Evolutionary conservation across 2,329 filamentous ascomycete species (phyloP), one percentile per base, ranked within the genome.

Genomic region (Pezicula rhizophila): DNA sequence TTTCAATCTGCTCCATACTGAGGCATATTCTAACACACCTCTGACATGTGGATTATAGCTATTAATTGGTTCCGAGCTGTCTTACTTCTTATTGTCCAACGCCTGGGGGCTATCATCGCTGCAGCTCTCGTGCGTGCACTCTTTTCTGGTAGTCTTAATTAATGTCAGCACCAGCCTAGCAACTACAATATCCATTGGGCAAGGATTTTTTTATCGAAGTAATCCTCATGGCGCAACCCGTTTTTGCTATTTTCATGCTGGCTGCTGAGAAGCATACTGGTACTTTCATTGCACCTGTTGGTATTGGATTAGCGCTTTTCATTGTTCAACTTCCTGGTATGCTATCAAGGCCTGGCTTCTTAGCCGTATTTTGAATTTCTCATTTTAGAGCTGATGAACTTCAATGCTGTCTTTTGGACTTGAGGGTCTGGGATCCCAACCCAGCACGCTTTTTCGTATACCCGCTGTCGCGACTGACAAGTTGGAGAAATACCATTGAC

Each of bases 191-290:
- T 66, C 65, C 10, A 52, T 69, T 2, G 69, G 66, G 2, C 72
- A 74, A 53, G 74, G 73, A n/a, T 61, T 76, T 17, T 17, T 69
- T 76, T 48, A 73, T 77, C 38, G 74, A 77, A 52, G 72, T 73
- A 53, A 63, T 77, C 25, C 60, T 76, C 11, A 76, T 73, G 2
- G 68, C 71, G 11, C 70, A 76, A 53, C 54, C 76, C 23, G 65
- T 73, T 12, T 74, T 76, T 48, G 70, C 71, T 10, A 73, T 76
- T 47, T 73, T 76, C 52, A 75, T 76, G 72, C 65, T 76, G n/a
- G 73, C 73, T 17, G 71, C 71, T 28, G 73, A 76, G 59, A 74
- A 76, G 55, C 73, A 75, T 47, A 62, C 64, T 4, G 72, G 65
- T 0, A 76, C 72, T 1, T 74, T 73, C 46, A 65, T 76, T 12